These are phyloP conservation scores for Colletotrichum lini DNA, from an alignment of 2,329 filamentous ascomycete genomes.

Conservation along the genomic window DNA sequence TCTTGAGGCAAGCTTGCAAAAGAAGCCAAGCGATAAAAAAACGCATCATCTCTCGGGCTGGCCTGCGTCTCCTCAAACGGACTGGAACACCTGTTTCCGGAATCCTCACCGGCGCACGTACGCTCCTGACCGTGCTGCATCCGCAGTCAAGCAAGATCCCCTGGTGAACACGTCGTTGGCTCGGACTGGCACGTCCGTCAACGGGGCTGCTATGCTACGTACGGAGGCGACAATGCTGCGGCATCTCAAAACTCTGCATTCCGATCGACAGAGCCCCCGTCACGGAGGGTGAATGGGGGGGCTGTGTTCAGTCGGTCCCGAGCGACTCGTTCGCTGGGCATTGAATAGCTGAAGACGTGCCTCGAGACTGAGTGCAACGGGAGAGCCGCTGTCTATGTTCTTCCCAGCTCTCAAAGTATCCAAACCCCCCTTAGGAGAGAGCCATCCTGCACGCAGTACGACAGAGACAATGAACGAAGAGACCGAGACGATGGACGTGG, in stretches of 20 bases:
- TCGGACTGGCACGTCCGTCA: constrained; percentile 37
- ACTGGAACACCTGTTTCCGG: constrained; percentile 17
- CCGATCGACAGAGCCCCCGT: not conserved
- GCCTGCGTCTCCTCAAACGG: constrained; percentile 17
- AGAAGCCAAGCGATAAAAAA: not conserved
- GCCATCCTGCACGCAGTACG: not conserved
- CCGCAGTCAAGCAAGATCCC: constrained; percentile 13
- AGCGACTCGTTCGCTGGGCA: not conserved
- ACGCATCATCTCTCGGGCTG: not conserved
- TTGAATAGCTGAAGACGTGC: not conserved
- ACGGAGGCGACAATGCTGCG: not conserved
- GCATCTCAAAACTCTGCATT: not conserved
- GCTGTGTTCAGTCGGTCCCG: not conserved
- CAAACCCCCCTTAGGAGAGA: too few species aligned
- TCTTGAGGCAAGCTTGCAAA: not conserved
- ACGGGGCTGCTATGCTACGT: not conserved
- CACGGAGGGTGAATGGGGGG: not conserved
- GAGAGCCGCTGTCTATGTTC: too few species aligned
- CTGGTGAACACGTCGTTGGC: not conserved
- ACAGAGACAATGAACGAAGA: not conserved
- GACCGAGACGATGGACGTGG: not conserved
- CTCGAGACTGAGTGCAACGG: not conserved
- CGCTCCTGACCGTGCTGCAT: constrained; percentile 25
- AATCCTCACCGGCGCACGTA: constrained; percentile 26
- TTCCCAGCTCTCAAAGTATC: not conserved